Conservation (phyloP, 2,329 filamentous ascomycete species). For the Xylariaceae sp. region DNA sequence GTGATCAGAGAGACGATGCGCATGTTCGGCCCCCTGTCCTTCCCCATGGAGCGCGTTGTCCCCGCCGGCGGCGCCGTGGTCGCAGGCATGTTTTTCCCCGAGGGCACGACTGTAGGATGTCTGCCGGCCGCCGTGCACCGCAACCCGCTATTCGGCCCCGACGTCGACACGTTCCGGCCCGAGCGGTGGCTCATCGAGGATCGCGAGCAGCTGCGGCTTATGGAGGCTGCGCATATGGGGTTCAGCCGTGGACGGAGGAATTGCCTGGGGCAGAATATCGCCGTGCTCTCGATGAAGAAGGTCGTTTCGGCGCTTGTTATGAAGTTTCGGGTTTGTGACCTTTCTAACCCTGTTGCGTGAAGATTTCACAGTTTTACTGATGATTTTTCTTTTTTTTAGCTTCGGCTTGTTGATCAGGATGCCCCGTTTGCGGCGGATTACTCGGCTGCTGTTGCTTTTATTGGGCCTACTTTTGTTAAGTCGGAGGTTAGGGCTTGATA, state of each 20-base stretch:
- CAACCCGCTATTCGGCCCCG: slow-evolving; percentile 22
- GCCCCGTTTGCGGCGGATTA: slow-evolving; percentile 20
- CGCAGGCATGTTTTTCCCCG: slow-evolving; percentile 26
- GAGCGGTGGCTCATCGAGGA: slow-evolving; percentile 27
- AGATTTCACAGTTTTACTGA: too few relatives aligned
- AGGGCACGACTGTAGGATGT: slow-evolving; percentile 26
- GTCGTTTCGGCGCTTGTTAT: slow-evolving; percentile 25
- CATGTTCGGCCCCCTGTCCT: slow-evolving; percentile 15
- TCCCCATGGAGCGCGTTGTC: slow-evolving; percentile 24
- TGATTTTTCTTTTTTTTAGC: slow-evolving; percentile 12
- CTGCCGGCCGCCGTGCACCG: slow-evolving; percentile 21
- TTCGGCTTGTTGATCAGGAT: slow-evolving; percentile 20
- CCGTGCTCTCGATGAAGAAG: slow-evolving; percentile 28
- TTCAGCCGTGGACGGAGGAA: slow-evolving; percentile 27
- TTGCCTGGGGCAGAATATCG: slow-evolving; percentile 27
- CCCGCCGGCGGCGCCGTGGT: slow-evolving; percentile 25
- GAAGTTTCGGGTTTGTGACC: slow-evolving; percentile 24
- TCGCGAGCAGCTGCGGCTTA: slow-evolving; percentile 22
- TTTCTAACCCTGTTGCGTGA: too few relatives aligned
- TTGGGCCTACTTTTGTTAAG: slow-evolving; percentile 19
- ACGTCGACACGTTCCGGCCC: slow-evolving; percentile 22
- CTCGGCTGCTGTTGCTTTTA: slow-evolving; percentile 12
- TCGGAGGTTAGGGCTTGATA: slow-evolving; percentile 12
- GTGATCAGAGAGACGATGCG: slow-evolving; percentile 26
- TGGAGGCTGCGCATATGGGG: slow-evolving; percentile 28